These are phyloP conservation scores for Heimioporus retisporus DNA, from an alignment of 1,284 basidiomycete genomes.

Conservation along the genomic window DNA sequence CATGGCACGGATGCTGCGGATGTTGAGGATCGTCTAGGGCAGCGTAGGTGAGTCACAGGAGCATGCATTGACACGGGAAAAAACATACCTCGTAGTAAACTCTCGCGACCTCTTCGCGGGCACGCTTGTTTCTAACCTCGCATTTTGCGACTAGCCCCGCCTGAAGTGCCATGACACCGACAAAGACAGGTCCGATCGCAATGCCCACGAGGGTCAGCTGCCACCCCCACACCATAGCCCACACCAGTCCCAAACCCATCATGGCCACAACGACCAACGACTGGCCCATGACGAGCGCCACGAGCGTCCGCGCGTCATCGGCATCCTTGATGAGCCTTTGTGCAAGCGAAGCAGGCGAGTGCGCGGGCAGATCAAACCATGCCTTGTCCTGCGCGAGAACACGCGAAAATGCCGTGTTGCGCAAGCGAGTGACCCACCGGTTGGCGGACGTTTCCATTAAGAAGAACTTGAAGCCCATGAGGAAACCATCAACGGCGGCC, in stretches of 20 bases:
- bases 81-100: conserved; percentile 85
- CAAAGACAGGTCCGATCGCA: conserved; percentile 89
- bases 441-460: conserved; percentile 82
- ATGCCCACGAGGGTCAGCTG: conserved; percentile 94
- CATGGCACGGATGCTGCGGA: conserved; percentile 92
- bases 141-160: conserved; percentile 75
- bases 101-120: conserved; percentile 87
- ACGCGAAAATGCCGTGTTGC: conserved; percentile 66
- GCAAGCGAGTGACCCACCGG: conserved; percentile 80
- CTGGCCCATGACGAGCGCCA: conserved; percentile 83
- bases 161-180: conserved; percentile 78
- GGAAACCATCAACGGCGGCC: conserved; percentile 80
- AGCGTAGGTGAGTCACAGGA: conserved; percentile 17
- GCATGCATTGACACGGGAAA: background rate
- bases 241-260: conserved; percentile 85
- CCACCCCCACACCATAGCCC: conserved; percentile 94
- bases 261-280: conserved; percentile 81
- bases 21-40: conserved; percentile 80
- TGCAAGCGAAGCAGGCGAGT: conserved; percentile 75
- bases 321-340: conserved; percentile 91
- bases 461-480: conserved; percentile 81
- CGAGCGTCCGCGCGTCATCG: conserved; percentile 87
- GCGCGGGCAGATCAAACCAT: conserved; percentile 87
- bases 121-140: conserved; percentile 86
- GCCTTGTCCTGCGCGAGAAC: conserved; percentile 88